Conservation (phyloP, 73 alveolate genomes). For the Paramecium bursaria region DNA sequence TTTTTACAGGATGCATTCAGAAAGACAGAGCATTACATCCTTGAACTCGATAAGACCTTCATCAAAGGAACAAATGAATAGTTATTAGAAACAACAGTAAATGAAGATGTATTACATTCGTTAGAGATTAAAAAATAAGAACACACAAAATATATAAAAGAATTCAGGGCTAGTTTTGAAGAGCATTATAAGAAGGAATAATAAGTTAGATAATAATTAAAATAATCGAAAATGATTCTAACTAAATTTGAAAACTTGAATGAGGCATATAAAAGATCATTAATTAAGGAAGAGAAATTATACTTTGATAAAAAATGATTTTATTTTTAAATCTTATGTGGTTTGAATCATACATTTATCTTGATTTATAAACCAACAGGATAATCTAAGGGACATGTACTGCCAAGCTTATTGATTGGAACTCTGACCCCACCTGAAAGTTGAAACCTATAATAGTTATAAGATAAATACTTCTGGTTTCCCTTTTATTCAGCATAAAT, state of each 20-base stretch:
- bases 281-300: slow-evolving; percentile 52
- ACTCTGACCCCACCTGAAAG: background rate
- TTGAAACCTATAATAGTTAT: no score
- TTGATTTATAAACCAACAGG: background rate
- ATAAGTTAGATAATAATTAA: slow-evolving; percentile 46
- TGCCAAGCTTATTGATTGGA: background rate
- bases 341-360: background rate
- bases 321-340: no score
- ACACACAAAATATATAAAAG: slow-evolving; percentile 32
- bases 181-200: slow-evolving; percentile 52
- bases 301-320: slow-evolving; percentile 38
- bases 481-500: no score
- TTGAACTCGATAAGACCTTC: slow-evolving; percentile 52
- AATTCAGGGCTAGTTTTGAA: slow-evolving; percentile 48
- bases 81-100: background rate
- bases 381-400: background rate
- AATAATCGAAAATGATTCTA: slow-evolving; percentile 37
- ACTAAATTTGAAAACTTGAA: slow-evolving; percentile 25
- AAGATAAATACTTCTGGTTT: no score
- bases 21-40: slow-evolving; percentile 47
- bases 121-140: slow-evolving; percentile 60
- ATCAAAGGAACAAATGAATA: slow-evolving; percentile 63
- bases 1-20: slow-evolving; percentile 64
- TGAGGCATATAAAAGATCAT: slow-evolving; percentile 50
- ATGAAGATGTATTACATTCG: slow-evolving; percentile 40